These are phyloP conservation scores for Catharanthus roseus DNA, from an alignment of 257 asterid species.

Conservation along the genomic window DNA sequence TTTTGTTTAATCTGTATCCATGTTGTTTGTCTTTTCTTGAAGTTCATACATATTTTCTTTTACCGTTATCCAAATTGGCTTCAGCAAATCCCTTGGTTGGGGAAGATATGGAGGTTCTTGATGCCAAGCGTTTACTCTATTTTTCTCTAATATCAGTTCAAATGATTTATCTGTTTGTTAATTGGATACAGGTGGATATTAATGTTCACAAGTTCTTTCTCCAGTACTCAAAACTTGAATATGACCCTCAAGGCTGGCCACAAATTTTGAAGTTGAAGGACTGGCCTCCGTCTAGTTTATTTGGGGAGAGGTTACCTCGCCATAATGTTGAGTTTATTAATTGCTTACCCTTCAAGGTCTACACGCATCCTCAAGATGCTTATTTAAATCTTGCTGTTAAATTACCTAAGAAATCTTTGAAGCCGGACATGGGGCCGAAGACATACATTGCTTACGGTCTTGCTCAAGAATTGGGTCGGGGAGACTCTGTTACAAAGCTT, in stretches of 20 bases:
- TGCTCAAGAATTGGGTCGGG: conserved; percentile 75
- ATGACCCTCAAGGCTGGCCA: conserved; percentile 49
- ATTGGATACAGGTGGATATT: conserved; percentile 50
- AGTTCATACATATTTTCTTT: neutral
- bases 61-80: neutral
- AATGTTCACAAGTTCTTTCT: conserved; percentile 60
- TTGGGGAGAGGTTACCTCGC: conserved; percentile 77
- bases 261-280: conserved; percentile 74
- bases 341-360: conserved; percentile 84
- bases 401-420: conserved; percentile 41
- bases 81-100: neutral
- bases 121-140: neutral
- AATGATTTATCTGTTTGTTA: neutral
- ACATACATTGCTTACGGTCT: conserved; percentile 89
- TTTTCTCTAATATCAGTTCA: neutral
- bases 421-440: conserved; percentile 96
- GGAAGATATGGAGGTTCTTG: neutral
- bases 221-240: conserved; percentile 43
- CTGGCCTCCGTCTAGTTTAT: conserved; percentile 85
- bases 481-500: conserved; percentile 89
- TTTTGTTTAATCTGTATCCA: neutral
- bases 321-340: conserved; percentile 71
- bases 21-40: neutral
- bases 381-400: conserved; percentile 64
- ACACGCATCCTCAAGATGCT: conserved; percentile 63